These are phyloP conservation scores for Septoria petroselini DNA, from an alignment of 2,329 filamentous ascomycete genomes.

Conservation along the genomic window DNA sequence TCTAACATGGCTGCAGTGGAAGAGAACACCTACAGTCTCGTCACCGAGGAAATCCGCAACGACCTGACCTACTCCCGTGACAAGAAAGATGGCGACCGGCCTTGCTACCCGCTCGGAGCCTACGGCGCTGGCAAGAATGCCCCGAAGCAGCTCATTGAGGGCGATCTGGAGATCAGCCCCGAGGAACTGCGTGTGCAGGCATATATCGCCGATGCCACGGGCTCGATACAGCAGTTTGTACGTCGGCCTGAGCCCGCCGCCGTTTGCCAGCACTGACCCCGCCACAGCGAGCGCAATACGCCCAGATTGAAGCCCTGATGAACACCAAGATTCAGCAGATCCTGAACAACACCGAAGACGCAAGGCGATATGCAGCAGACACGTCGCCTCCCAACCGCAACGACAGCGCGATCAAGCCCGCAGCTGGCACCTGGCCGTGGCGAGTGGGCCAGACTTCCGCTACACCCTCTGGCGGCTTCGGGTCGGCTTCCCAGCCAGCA, in stretches of 20 bases:
- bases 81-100: slow-evolving; percentile 68
- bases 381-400: slow-evolving; percentile 9
- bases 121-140: slow-evolving; percentile 77
- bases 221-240: slow-evolving; percentile 48
- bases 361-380: slow-evolving; percentile 1
- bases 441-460: background rate
- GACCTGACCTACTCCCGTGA: slow-evolving; percentile 28
- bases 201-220: slow-evolving; percentile 59
- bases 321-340: slow-evolving; percentile 9
- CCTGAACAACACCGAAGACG: slow-evolving; percentile 8
- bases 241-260: background rate
- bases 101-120: slow-evolving; percentile 80
- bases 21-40: slow-evolving; percentile 2
- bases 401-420: slow-evolving; percentile 9
- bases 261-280: background rate
- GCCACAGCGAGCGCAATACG: slow-evolving; percentile 1
- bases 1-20: slow-evolving; percentile 3
- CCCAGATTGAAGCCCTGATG: slow-evolving; percentile 6
- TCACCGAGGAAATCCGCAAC: slow-evolving; percentile 52
- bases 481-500: slow-evolving; percentile 5
- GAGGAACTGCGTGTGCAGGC: slow-evolving; percentile 78
- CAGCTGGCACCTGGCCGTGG: background rate
- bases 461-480: background rate
- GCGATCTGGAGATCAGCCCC: slow-evolving; percentile 77
- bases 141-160: slow-evolving; percentile 80